These are phyloP conservation scores for Tolypocladium paradoxum DNA, from an alignment of 2,329 filamentous ascomycete species.

Conservation along the genomic window DNA sequence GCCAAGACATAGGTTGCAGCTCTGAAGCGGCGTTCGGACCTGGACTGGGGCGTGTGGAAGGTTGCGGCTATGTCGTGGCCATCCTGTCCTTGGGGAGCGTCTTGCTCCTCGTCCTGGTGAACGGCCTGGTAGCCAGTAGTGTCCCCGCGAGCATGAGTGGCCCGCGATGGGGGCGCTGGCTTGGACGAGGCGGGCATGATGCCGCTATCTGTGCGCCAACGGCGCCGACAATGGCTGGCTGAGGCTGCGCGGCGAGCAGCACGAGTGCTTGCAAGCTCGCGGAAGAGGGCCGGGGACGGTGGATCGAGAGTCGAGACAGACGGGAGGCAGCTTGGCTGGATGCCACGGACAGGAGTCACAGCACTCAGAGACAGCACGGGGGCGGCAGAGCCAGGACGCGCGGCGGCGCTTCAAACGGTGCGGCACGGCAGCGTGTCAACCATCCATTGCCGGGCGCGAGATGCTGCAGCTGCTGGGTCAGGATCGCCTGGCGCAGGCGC, in stretches of 20 bases:
- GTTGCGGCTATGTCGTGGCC: slow-evolving; percentile 4
- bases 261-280: neutral
- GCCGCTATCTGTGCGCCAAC: neutral
- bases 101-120: slow-evolving; percentile 19
- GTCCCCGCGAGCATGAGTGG: slow-evolving; percentile 1
- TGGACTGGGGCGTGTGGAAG: slow-evolving; percentile 6
- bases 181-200: neutral
- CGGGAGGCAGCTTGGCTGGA: neutral
- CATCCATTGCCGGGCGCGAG: neutral
- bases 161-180: slow-evolving; percentile 4
- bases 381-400: neutral
- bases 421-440: neutral
- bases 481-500: too few relatives aligned
- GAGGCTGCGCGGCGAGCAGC: neutral
- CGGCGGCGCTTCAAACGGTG: neutral
- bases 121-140: slow-evolving; percentile 20
- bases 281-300: neutral
- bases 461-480: neutral
- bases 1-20: slow-evolving; percentile 20
- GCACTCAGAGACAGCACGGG: neutral
- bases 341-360: neutral
- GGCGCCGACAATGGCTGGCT: neutral
- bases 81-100: slow-evolving; percentile 2
- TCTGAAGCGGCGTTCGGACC: slow-evolving; percentile 16
- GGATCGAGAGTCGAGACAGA: neutral